Base-by-base conservation (phyloP, 2,329 filamentous ascomycete genomes). In the Clonostachys rhizophaga region DNA sequence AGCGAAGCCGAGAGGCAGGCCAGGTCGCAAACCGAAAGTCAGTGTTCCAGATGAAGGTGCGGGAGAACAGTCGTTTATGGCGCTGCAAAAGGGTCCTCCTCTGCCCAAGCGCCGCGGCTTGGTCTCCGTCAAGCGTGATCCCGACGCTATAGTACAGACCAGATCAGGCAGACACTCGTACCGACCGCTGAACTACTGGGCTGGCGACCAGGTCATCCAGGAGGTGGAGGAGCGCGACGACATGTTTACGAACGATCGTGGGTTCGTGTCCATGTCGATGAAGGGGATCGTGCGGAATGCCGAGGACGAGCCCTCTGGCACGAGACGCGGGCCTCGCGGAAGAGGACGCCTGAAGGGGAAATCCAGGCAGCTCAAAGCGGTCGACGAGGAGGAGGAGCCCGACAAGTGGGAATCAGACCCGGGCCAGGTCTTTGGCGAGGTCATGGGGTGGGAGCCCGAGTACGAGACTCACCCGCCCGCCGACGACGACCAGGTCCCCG, bases 151-250 rank as follows among this genome's bases (percentile, higher is more conserved):
- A 51, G 73, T 74, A 33, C 78, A 75, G 41, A 88, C 85, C 44
- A 84, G 90, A 46, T 92, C 86, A 12, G 91, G 90, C 3, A 82
- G 94, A 48, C 81, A 83, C 45, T 89, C 88, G 10, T 84, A 89
- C 51, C 81, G 82, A 50, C 94, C 91, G 1, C 68, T 96, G 34
- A 83, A 89, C 24, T 95, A 79, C 62, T 97, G 92, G 92, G 84
- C 84, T 57, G 91, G 91, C 54, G 92, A 97, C 62, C 81, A 80
- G 46, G 81, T 87, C 42, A 79, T 90, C 18, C 89, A 84, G 58
- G 83, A 85, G 45, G 73, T 78, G 16, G 78, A 82, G 20, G 81
- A 83, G 43, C 62, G 67, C 40, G 69, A 70, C 30, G 78, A 78
- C 47, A 65, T 48, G 64, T 72, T 44, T 58, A 65, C 20, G 58